Percentiles rank a stretch among this genome's conserved stretches.
phyloP scores from a whole-genome alignment of 371 early-diverging fungal species.

The Rhizopus arrhizus region DNA sequence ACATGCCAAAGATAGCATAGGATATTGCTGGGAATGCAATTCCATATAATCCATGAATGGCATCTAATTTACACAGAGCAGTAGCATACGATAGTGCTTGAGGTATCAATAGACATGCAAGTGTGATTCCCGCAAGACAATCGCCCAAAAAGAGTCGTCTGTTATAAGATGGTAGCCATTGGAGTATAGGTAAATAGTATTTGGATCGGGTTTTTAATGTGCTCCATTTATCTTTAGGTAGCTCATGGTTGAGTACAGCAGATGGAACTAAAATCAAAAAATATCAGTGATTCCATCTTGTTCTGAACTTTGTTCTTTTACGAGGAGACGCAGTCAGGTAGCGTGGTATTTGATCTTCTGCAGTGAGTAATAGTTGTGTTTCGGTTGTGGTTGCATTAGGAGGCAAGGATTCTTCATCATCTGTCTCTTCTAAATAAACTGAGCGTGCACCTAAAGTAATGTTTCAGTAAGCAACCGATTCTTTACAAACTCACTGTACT shows the following conservation, averaged over 20 bases:
- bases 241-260: slow-evolving; percentile 26
- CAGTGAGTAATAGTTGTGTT: slow-evolving; percentile 13
- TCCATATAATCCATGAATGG: slow-evolving; percentile 87
- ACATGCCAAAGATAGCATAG: slow-evolving; percentile 92
- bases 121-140: slow-evolving; percentile 83
- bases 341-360: slow-evolving; percentile 30
- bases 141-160: slow-evolving; percentile 59
- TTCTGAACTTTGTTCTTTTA: slow-evolving; percentile 7
- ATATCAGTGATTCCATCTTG: too few relatives aligned
- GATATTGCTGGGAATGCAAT: slow-evolving; percentile 80
- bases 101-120: slow-evolving; percentile 86
- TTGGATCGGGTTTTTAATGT: slow-evolving; percentile 63
- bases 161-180: slow-evolving; percentile 85
- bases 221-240: slow-evolving; percentile 44
- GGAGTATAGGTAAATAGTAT: slow-evolving; percentile 88
- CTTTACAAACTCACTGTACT: not conserved
- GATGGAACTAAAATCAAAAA: slow-evolving; percentile 36
- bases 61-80: slow-evolving; percentile 79
- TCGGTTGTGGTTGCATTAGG: slow-evolving; percentile 21
- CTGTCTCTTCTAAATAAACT: slow-evolving; percentile 23
- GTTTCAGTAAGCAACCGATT: too few relatives aligned
- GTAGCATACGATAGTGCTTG: slow-evolving; percentile 90
- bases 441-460: slow-evolving; percentile 17
- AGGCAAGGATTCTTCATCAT: slow-evolving; percentile 22
- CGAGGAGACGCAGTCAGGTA: slow-evolving; percentile 34